Evolutionary conservation across 352 stramenopile genomes (phyloP).

Genomic region (Plasmopara muralis): DNA sequence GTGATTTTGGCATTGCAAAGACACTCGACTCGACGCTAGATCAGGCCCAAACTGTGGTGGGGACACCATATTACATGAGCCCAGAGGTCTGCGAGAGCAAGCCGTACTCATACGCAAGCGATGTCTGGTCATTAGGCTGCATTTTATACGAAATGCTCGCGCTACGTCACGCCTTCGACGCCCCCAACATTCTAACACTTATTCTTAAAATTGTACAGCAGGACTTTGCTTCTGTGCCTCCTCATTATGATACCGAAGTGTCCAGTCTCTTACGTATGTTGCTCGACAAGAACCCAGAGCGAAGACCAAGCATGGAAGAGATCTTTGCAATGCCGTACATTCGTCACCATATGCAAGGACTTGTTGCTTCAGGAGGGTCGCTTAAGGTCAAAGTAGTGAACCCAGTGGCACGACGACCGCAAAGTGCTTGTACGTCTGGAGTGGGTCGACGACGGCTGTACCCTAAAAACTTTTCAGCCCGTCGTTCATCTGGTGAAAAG

Average conservation of each 20-base stretch:
- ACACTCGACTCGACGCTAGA: constrained; percentile 77
- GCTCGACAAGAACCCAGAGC: constrained; percentile 59
- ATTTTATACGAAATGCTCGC: constrained; percentile 87
- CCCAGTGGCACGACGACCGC: constrained; percentile 25
- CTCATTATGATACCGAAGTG: constrained; percentile 56
- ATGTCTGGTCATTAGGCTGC: constrained; percentile 91
- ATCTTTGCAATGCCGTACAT: constrained; percentile 72
- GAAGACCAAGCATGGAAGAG: constrained; percentile 62
- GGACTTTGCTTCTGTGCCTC: constrained; percentile 51
- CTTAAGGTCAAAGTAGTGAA: constrained; percentile 37
- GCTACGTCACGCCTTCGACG: constrained; percentile 81
- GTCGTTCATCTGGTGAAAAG: constrained; percentile 36
- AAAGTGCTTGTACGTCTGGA: constrained; percentile 20
- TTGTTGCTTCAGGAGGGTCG: constrained; percentile 52
- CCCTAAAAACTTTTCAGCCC: constrained; percentile 32
- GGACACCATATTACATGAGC: constrained; percentile 92
- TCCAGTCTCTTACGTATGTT: constrained; percentile 42
- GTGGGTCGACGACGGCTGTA: constrained; percentile 33
- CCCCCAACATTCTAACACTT: constrained; percentile 73
- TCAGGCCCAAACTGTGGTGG: constrained; percentile 86
- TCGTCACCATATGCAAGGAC: constrained; percentile 65
- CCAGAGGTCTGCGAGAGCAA: constrained; percentile 90
- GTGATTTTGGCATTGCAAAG: constrained; percentile 91
- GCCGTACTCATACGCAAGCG: constrained; percentile 88
- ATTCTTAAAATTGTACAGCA: constrained; percentile 83